Conservation (phyloP, 2,329 filamentous ascomycete species). For the Dendrostoma leiphaemia region DNA sequence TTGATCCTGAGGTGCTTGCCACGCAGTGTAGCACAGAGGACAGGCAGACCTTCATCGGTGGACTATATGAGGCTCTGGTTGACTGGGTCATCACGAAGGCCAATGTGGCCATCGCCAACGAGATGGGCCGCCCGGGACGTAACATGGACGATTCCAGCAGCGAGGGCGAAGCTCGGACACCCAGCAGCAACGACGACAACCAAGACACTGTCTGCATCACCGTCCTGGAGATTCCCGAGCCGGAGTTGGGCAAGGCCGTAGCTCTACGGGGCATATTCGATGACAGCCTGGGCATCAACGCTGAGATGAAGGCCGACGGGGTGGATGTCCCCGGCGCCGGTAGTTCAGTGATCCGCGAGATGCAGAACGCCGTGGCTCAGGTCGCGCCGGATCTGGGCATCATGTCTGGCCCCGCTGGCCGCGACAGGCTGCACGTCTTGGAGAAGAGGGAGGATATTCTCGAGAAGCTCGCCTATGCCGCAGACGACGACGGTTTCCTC, state of each 20-base stretch:
- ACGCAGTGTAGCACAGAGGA: slow-evolving; percentile 82
- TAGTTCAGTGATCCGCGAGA: slow-evolving; percentile 83
- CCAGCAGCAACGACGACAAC: slow-evolving; percentile 66
- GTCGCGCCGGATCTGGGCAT: slow-evolving; percentile 79
- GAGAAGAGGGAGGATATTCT: slow-evolving; percentile 82
- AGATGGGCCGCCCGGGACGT: slow-evolving; percentile 55
- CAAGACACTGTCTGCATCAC: slow-evolving; percentile 87
- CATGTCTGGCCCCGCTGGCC: slow-evolving; percentile 61
- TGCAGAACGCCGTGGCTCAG: slow-evolving; percentile 76
- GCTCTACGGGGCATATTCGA: slow-evolving; percentile 90
- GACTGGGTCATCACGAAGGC: slow-evolving; percentile 92
- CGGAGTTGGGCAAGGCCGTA: slow-evolving; percentile 80
- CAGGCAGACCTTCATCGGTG: slow-evolving; percentile 76
- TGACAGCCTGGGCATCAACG: slow-evolving; percentile 87
- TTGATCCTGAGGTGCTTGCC: slow-evolving; percentile 80
- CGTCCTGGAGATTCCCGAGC: slow-evolving; percentile 79
- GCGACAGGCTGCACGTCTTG: slow-evolving; percentile 73
- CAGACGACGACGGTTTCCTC: slow-evolving; percentile 79
- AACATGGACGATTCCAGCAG: slow-evolving; percentile 62
- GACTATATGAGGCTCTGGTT: slow-evolving; percentile 88
- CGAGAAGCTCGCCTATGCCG: slow-evolving; percentile 81
- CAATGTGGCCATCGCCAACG: slow-evolving; percentile 76
- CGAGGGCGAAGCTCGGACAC: slow-evolving; percentile 61
- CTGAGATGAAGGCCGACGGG: slow-evolving; percentile 96
- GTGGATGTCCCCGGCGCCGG: slow-evolving; percentile 71